Base-by-base conservation (phyloP, 257 asterid genomes). In the Echium plantagineum region DNA sequence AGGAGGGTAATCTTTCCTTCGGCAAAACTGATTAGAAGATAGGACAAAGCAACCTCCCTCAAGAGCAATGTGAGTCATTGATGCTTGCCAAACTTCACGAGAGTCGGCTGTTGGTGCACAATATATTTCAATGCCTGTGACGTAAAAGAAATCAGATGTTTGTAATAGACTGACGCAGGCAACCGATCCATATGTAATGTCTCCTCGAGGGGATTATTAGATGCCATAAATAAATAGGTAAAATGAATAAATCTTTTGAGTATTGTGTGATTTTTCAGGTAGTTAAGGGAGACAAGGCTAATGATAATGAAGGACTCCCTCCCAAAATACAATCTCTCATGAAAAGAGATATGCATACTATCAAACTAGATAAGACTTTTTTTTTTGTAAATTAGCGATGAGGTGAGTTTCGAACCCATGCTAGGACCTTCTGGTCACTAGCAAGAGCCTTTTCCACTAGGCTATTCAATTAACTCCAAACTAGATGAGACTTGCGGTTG, bases 81-180 rank as follows among this genome's bases (percentile, higher is more conserved):
- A 84, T 58, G 97, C 90, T 77, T 93, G 98, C 98, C 98, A 93
- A 65, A 93, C 74, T 0, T 80, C 89, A 68, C 98, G 76, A 0
- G 97, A 66, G 77, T 93, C 98, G 70, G 98, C 98, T 0, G 97
- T 89, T 6, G 98, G 98, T 2, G 97, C 94, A 78, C 98, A 93
- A 52, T 93, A 93, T 77, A 93, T 82, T 74, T 89, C 97, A 58
- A 89, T 69, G 56, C 95, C 98, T 87, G 76, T 19, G 69, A 42
- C 15, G n/a, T 31, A 58, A 57, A 28, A 38, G 46, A 42, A 52
- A 58, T 68, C 16, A 51, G 66, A 61, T 51, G 68, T 52, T 32
- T 60, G 6, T n/a, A 35, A 35, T 35, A 42, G 49, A 42, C 1
- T 7, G 49, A 42, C 49, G 0, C 15, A 12, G 49, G 49, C 49